phyloP scores from a whole-genome alignment of 2,329 filamentous ascomycete genomes.

The Ilyonectria sp. region DNA sequence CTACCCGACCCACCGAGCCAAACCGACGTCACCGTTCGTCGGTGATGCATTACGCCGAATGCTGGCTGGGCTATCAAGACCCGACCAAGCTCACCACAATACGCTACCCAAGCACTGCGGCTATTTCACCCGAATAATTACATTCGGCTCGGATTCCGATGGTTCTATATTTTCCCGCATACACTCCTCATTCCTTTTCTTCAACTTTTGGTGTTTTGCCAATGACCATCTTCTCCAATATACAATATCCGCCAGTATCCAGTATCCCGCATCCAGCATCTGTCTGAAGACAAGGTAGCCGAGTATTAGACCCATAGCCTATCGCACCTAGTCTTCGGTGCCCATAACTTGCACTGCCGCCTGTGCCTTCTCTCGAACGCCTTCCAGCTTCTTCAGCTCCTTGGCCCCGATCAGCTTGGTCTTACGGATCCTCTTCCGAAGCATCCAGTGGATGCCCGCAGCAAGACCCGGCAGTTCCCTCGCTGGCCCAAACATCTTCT shows the following conservation, averaged over 20 bases:
- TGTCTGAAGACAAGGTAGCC: not conserved
- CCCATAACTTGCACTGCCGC: slow-evolving; percentile 45
- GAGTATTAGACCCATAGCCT: not conserved
- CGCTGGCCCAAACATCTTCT: slow-evolving; percentile 76
- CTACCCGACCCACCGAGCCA: slow-evolving; percentile 40
- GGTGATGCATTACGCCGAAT: slow-evolving; percentile 26
- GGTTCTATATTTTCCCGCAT: slow-evolving; percentile 1
- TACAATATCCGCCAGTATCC: not conserved
- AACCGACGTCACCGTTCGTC: slow-evolving; percentile 41
- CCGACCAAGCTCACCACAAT: slow-evolving; percentile 11
- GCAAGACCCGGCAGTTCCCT: slow-evolving; percentile 78
- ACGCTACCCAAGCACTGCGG: not conserved
- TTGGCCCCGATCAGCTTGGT: slow-evolving; percentile 69
- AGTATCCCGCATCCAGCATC: not conserved
- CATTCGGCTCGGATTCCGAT: slow-evolving; percentile 14
- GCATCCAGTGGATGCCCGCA: slow-evolving; percentile 83
- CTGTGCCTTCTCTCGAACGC: slow-evolving; percentile 54
- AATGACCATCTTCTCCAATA: not conserved
- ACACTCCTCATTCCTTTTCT: not conserved
- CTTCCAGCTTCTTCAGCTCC: slow-evolving; percentile 61
- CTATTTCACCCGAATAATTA: slow-evolving; percentile 5
- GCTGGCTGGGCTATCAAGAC: slow-evolving; percentile 21
- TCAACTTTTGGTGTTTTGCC: not conserved
- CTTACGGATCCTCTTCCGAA: slow-evolving; percentile 81
- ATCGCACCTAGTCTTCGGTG: slow-evolving; percentile 28